phyloP scores from a whole-genome alignment of 1,139 yeast species.

The Yamadazyma blattariae region DNA sequence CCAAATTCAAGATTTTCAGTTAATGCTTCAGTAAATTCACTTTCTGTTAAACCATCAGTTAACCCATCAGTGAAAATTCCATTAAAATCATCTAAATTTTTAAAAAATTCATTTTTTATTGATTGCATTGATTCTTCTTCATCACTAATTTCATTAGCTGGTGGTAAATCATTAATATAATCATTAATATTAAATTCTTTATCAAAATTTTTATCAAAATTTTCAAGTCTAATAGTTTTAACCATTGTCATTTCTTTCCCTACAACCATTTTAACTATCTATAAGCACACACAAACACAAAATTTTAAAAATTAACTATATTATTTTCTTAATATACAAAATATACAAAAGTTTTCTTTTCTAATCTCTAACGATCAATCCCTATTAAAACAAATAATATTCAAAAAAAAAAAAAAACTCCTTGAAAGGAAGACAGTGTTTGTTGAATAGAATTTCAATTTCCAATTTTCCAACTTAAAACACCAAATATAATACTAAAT shows the following conservation, averaged over 20 bases:
- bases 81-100: background rate
- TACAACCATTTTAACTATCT: slow-evolving; percentile 1
- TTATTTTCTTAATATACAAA: too few species aligned
- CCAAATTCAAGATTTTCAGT: slow-evolving; percentile 1
- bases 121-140: slow-evolving; percentile 8
- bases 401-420: too few species aligned
- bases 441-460: slow-evolving; percentile 5
- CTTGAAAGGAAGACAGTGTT: too few species aligned
- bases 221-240: background rate
- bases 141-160: too few species aligned
- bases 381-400: too few species aligned
- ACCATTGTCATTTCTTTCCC: background rate
- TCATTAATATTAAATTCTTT: slow-evolving; percentile 13
- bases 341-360: too few species aligned
- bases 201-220: too few species aligned
- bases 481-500: too few species aligned
- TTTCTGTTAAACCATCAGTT: slow-evolving; percentile 4
- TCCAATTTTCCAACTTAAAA: too few species aligned
- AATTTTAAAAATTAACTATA: background rate
- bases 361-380: too few species aligned
- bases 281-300: too few species aligned
- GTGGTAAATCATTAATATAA: slow-evolving; percentile 12
- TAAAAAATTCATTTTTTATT: too few species aligned
- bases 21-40: slow-evolving; percentile 2
- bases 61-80: slow-evolving; percentile 1